phyloP scores from a whole-genome alignment of 140 eudicot genomes.

The Ambrosia hybrid region DNA sequence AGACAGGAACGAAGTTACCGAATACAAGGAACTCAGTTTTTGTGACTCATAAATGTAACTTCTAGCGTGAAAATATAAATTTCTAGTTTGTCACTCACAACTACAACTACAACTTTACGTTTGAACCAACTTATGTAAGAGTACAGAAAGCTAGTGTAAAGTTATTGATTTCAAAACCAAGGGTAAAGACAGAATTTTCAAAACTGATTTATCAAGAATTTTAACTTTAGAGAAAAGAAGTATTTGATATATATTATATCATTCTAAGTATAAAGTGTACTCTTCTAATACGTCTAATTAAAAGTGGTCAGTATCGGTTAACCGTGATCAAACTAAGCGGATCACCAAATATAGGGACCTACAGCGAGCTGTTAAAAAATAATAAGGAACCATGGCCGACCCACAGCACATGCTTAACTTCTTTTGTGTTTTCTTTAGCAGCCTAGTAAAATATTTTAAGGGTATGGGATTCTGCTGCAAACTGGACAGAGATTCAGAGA shows the following conservation, averaged over 20 bases:
- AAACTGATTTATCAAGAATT: background rate
- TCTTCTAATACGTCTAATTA: background rate
- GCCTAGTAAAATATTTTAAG: background rate
- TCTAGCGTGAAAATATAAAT: background rate
- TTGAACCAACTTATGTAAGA: background rate
- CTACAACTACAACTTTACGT: background rate
- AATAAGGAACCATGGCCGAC: background rate
- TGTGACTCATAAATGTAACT: too few species aligned
- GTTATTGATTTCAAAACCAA: background rate
- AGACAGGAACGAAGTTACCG: too few species aligned
- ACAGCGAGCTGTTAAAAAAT: too few species aligned
- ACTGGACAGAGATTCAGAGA: background rate
- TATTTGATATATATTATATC: background rate
- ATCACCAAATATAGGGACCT: background rate
- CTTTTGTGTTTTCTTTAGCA: constrained; percentile 4
- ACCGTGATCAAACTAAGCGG: background rate
- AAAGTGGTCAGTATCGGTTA: background rate
- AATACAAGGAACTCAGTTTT: too few species aligned
- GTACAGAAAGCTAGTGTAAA: background rate
- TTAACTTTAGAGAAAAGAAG: background rate
- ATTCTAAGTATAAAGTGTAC: background rate
- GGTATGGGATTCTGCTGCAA: background rate
- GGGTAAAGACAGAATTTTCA: constrained; percentile 2
- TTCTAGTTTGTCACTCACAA: background rate
- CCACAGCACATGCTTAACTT: background rate